Conservation (phyloP, 768 basidiomycete species). For the Coprinopsis cinerea region DNA sequence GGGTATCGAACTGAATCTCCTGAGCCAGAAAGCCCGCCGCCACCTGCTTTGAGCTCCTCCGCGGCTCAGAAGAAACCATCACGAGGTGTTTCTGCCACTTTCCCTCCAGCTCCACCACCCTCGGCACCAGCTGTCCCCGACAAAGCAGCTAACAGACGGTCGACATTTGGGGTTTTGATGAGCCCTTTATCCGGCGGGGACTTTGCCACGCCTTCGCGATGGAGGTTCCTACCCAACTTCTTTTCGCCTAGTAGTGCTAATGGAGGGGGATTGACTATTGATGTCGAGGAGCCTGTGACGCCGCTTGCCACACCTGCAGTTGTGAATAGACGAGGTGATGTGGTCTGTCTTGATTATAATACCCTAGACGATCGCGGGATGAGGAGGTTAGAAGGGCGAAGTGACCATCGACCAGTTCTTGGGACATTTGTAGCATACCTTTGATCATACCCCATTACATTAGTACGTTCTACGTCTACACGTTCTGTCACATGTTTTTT, state of each 20-base stretch:
- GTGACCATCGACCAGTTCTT: conserved; percentile 84
- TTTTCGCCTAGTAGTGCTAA: conserved; percentile 27
- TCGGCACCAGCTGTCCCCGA: too few species aligned
- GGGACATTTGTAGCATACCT: conserved; percentile 70
- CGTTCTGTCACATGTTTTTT: too few species aligned
- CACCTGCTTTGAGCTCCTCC: not conserved
- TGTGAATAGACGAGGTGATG: conserved; percentile 53
- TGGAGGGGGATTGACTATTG: not conserved
- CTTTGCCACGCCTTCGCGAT: conserved; percentile 27
- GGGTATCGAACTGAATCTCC: not conserved
- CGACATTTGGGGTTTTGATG: conserved; percentile 14
- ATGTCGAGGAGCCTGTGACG: conserved; percentile 10
- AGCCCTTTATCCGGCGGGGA: conserved; percentile 15
- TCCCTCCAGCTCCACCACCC: conserved; percentile 12
- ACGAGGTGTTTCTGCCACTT: not conserved
- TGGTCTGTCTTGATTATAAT: conserved; percentile 65
- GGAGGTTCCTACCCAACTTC: conserved; percentile 50
- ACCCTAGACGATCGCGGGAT: conserved; percentile 74
- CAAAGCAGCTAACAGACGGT: conserved; percentile 10
- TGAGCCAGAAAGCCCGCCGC: conserved; percentile 3
- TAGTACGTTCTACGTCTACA: too few species aligned
- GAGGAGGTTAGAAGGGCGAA: conserved; percentile 68
- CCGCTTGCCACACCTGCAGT: conserved; percentile 15
- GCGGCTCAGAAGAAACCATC: not conserved
- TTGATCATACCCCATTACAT: too few species aligned